phyloP scores from a whole-genome alignment of 176 grass and related monocot species.

The Cenchrus americanus region DNA sequence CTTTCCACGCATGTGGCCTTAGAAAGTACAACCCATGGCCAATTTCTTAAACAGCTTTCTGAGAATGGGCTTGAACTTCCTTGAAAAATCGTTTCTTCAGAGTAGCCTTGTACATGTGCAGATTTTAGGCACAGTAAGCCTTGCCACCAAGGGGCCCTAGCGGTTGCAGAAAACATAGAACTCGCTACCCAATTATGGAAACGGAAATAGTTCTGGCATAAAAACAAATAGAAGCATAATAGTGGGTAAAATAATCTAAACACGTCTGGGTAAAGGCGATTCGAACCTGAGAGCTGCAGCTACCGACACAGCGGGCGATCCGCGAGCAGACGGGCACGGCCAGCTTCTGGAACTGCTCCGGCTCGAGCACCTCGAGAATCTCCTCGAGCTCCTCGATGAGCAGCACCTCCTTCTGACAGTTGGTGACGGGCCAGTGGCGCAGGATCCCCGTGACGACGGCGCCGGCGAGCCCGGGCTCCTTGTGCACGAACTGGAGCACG shows the following conservation, averaged over 20 bases:
- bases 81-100: too few relatives aligned
- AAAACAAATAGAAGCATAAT: neutral
- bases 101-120: too few relatives aligned
- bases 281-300: constrained; percentile 78
- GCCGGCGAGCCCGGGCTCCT: constrained; percentile 53
- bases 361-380: constrained; percentile 49
- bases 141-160: too few relatives aligned
- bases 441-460: constrained; percentile 54
- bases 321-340: constrained; percentile 63
- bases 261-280: neutral
- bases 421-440: constrained; percentile 71
- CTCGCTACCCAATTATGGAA: neutral
- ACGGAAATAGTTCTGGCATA: neutral
- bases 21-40: too few relatives aligned
- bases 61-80: too few relatives aligned
- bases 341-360: constrained; percentile 52
- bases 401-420: constrained; percentile 87
- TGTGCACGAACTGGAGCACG: constrained; percentile 74
- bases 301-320: constrained; percentile 67
- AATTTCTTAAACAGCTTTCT: too few relatives aligned
- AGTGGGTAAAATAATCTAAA: neutral
- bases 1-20: too few relatives aligned
- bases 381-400: constrained; percentile 89
- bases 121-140: too few relatives aligned
- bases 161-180: neutral